Conservation (phyloP, 371 early-diverging fungal species). For the Lichtheimia corymbifera region DNA sequence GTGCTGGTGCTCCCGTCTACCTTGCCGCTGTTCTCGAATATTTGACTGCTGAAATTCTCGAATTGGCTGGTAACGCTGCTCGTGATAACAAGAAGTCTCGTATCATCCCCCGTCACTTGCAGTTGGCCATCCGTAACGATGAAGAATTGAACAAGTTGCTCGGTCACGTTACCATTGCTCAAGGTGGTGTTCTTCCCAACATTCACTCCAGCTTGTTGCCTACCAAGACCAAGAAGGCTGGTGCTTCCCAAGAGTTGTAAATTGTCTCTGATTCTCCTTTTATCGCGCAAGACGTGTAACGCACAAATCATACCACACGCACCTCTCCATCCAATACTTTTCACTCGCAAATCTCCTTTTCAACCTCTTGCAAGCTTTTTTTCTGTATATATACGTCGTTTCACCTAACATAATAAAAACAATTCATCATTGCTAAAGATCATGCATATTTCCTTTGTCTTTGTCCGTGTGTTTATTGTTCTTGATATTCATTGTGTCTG, state of each 20-base stretch:
- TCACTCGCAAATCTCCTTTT: too few species aligned
- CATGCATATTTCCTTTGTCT: too few species aligned
- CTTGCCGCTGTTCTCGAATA: conserved; percentile 96
- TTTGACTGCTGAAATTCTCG: conserved; percentile 95
- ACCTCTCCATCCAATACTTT: too few species aligned
- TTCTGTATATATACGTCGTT: too few species aligned
- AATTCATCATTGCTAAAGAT: too few species aligned
- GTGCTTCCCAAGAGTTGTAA: conserved; percentile 55
- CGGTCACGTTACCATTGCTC: conserved; percentile 85
- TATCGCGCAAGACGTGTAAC: conserved; percentile 1
- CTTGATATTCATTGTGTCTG: too few species aligned
- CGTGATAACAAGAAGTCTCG: conserved; percentile 96
- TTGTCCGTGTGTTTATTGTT: too few species aligned
- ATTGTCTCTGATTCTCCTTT: conserved; percentile 14
- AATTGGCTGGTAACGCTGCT: conserved; percentile 95
- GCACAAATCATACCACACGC: neutral
- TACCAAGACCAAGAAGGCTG: conserved; percentile 74
- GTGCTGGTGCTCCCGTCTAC: conserved; percentile 95
- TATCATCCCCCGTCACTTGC: conserved; percentile 90
- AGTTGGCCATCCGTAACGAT: conserved; percentile 94
- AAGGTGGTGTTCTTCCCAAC: conserved; percentile 90
- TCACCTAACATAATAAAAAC: too few species aligned
- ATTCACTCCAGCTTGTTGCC: conserved; percentile 76
- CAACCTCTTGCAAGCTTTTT: too few species aligned
- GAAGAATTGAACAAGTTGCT: conserved; percentile 96